phyloP scores from a whole-genome alignment of 257 asterid species.

The Solanum rostratum region DNA sequence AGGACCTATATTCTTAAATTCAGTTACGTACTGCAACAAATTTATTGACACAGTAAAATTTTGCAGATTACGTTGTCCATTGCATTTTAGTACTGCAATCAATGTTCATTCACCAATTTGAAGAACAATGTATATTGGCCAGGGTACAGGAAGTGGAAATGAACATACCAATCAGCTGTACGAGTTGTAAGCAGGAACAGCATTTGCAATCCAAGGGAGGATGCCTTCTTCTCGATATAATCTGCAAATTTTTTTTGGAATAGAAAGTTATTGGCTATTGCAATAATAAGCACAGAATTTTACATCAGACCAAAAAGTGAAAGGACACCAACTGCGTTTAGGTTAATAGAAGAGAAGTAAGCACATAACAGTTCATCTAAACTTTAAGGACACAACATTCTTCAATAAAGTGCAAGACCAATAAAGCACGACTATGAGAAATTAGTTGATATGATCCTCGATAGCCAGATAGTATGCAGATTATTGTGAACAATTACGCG shows the following conservation, averaged over 20 bases:
- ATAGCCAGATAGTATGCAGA: neutral
- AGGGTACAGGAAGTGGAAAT: neutral
- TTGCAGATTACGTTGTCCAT: neutral
- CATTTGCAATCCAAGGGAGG: slow-evolving; percentile 57
- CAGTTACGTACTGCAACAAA: neutral
- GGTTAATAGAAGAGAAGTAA: neutral
- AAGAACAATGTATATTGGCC: neutral
- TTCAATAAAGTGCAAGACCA: neutral
- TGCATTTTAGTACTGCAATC: neutral
- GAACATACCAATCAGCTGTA: slow-evolving; percentile 84
- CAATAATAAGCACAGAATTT: neutral
- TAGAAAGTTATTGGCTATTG: neutral
- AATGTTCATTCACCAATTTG: neutral
- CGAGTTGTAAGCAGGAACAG: slow-evolving; percentile 86
- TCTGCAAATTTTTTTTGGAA: slow-evolving; percentile 31
- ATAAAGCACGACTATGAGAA: neutral
- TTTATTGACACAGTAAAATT: neutral
- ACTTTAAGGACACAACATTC: neutral
- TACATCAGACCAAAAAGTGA: neutral
- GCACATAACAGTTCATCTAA: neutral
- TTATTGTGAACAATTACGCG: neutral
- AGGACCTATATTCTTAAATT: neutral
- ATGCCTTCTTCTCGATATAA: slow-evolving; percentile 87
- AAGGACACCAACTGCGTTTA: neutral
- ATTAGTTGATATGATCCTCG: neutral